Base-by-base conservation (phyloP, 2,329 filamentous ascomycete species). In the Sclerotinia minor region DNA sequence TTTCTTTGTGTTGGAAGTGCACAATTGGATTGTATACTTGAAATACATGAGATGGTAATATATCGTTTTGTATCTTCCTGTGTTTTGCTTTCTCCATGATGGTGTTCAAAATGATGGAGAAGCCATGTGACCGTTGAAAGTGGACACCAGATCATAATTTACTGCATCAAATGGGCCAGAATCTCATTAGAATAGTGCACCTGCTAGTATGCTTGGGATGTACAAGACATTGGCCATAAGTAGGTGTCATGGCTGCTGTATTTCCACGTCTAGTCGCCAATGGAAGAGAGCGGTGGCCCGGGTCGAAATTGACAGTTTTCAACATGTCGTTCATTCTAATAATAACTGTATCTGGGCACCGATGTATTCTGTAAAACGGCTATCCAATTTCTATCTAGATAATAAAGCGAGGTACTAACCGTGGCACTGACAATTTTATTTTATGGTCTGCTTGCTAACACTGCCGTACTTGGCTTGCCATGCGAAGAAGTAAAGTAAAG, bases 381-480 rank as follows among this genome's bases (percentile, higher is more conserved):
- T n/a, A 5, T 35, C 26, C 19, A 38, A 24, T 8, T 24, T 57
- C 38, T 6, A 24, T 15, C 11, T 24, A 6, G 6, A 3, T 41
- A 55, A 17, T 41, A 32, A 38, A 50, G 45, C 19, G 15, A 35
- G 15, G 38, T 21, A 21, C 47, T 59, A 15, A 11, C 11, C 24
- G 32, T n/a, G 32, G 3, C 5, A 15, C 41, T 63, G 44, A 61
- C 50, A n/a, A 29, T 67, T 69, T 41, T 26, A n/a, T 68, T 66
- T 67, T 35, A 57, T 53, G 32, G 32, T 32, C 53, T 64, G 64
- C 59, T 72, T 73, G 72, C 85, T 92, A 29, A 94, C 89, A 74
- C 89, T 93, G 17, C 95, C 95, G 77, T 97, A 97, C 81, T 98
- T 98, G 67, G 92, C 92, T 80, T 98, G 94, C 94, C 95, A 99